These are phyloP conservation scores for Fusarium nematophilum DNA, from an alignment of 2,329 filamentous ascomycete species.

Conservation along the genomic window DNA sequence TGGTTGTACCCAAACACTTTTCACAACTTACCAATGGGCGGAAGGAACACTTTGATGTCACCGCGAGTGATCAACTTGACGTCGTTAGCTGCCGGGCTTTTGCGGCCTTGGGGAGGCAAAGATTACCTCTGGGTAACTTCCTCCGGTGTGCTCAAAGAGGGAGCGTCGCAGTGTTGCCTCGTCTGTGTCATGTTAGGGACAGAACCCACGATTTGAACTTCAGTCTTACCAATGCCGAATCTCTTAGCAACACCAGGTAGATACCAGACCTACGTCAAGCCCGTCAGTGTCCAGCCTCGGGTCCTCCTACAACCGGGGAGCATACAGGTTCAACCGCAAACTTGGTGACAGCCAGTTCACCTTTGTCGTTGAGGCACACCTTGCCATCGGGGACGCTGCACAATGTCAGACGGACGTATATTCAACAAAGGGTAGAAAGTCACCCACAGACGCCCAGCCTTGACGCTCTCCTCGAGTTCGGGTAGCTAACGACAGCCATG, in stretches of 20 bases:
- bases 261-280: conserved; percentile 72
- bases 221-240: conserved; percentile 81
- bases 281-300: background rate
- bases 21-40: conserved; percentile 77
- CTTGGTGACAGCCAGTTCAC: conserved; percentile 94
- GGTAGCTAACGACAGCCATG: conserved; percentile 66
- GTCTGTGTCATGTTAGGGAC: conserved; percentile 61
- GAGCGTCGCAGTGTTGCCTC: conserved; percentile 88
- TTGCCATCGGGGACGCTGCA: conserved; percentile 79
- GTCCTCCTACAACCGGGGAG: conserved; percentile 17
- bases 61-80: conserved; percentile 83
- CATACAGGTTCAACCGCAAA: conserved; percentile 93
- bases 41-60: conserved; percentile 95
- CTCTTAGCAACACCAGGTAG: conserved; percentile 88
- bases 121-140: conserved; percentile 87
- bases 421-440: no score
- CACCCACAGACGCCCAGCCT: conserved; percentile 74
- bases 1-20: background rate
- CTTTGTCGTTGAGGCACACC: conserved; percentile 85
- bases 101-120: background rate
- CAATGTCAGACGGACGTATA: conserved; percentile 23
- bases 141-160: conserved; percentile 94
- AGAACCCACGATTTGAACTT: background rate
- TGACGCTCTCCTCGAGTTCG: conserved; percentile 90
- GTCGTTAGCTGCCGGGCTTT: conserved; percentile 33